A percentile compares a stretch with the other conserved stretches of the same genome.
phyloP scores from a whole-genome alignment of 768 basidiomycete species.

The Amanita rimosa region DNA sequence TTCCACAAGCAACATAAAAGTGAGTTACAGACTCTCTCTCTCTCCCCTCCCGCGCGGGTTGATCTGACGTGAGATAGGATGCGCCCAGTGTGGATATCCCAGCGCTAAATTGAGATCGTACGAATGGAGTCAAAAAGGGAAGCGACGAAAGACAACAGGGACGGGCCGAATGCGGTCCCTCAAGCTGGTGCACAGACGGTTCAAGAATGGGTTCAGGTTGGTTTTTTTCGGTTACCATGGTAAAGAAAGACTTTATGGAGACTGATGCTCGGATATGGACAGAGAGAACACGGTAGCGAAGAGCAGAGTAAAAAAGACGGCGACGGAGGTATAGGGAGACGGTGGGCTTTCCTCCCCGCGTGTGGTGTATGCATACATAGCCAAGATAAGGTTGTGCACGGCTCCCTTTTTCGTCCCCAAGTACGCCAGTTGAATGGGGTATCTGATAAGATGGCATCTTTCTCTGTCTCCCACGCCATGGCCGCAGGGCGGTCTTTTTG shows the following conservation, averaged over 20 bases:
- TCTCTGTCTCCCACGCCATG: no score
- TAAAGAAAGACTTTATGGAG: neutral
- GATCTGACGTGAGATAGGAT: slow-evolving; percentile 38
- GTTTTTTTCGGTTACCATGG: slow-evolving; percentile 9
- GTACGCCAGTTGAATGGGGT: neutral
- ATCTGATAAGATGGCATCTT: neutral
- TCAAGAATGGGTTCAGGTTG: slow-evolving; percentile 98
- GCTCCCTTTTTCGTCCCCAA: no score
- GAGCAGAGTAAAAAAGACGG: slow-evolving; percentile 62
- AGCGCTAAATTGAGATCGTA: slow-evolving; percentile 90
- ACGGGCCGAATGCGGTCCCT: slow-evolving; percentile 93
- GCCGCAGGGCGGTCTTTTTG: neutral
- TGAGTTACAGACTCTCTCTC: slow-evolving; percentile 28
- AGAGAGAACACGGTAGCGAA: slow-evolving; percentile 90
- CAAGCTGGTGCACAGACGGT: slow-evolving; percentile 85
- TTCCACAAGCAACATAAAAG: slow-evolving; percentile 99
- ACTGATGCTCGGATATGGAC: neutral
- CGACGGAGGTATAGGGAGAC: slow-evolving; percentile 29
- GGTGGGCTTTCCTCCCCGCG: no score
- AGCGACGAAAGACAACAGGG: slow-evolving; percentile 99
- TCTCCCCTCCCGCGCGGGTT: neutral
- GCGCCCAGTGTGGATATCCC: slow-evolving; percentile 95
- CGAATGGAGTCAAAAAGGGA: slow-evolving; percentile 98
- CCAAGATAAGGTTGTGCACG: no score
- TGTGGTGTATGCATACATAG: neutral